These are phyloP conservation scores for Lasiosphaeria ovina DNA, from an alignment of 495 filamentous ascomycete genomes.

Conservation along the genomic window DNA sequence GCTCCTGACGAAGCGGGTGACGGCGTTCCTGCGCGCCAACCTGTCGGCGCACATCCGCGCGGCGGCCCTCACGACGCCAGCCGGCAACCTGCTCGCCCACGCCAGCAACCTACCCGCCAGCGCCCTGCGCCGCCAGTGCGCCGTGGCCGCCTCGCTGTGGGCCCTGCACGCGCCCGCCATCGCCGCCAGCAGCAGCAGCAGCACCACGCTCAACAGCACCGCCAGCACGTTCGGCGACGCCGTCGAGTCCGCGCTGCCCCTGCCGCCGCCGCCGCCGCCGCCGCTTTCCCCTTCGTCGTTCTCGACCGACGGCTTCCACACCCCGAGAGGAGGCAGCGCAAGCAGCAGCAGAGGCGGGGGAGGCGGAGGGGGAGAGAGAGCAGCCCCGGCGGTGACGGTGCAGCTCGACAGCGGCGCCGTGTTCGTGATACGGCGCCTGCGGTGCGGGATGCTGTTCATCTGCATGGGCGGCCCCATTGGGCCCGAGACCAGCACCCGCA, in stretches of 20 bases:
- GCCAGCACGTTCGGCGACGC: background rate
- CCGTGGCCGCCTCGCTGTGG: slow-evolving; percentile 50
- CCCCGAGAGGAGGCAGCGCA: background rate
- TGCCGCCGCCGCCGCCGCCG: slow-evolving; percentile 2
- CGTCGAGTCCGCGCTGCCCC: slow-evolving; percentile 10
- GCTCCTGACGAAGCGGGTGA: slow-evolving; percentile 48
- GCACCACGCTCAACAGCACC: slow-evolving; percentile 8
- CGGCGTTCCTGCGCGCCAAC: slow-evolving; percentile 48
- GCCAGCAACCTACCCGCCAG: slow-evolving; percentile 41
- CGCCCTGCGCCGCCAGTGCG: slow-evolving; percentile 46
- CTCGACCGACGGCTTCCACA: no score
- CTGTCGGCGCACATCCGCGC: slow-evolving; percentile 42
- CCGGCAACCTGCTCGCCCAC: slow-evolving; percentile 50
- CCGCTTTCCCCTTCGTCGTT: no score
- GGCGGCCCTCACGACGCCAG: slow-evolving; percentile 43
- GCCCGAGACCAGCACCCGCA: background rate
- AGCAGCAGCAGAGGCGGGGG: slow-evolving; percentile 9
- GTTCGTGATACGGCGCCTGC: slow-evolving; percentile 47
- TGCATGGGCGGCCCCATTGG: slow-evolving; percentile 42
- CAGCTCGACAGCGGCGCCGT: slow-evolving; percentile 44
- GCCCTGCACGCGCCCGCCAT: slow-evolving; percentile 31
- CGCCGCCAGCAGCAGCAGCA: slow-evolving; percentile 13
- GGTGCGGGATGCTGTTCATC: slow-evolving; percentile 52
- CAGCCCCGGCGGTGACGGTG: slow-evolving; percentile 38
- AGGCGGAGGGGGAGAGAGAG: background rate